These are phyloP conservation scores for Soucietia sequanensis DNA, from an alignment of 805 yeast genomes.

Conservation along the genomic window DNA sequence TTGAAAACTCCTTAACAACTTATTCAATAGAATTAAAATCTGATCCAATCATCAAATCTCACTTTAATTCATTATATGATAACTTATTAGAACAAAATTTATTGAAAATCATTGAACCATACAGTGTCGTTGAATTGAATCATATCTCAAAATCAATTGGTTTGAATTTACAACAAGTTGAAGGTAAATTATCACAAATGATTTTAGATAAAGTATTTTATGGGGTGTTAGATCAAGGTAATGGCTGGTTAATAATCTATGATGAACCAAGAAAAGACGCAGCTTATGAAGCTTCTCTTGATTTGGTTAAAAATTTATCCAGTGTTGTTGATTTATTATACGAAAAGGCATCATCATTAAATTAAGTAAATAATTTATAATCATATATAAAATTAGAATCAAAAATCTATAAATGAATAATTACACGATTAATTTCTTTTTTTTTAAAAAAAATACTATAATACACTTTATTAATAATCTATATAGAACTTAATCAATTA, in stretches of 20 bases:
- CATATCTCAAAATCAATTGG: constrained; percentile 89
- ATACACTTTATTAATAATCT: not conserved
- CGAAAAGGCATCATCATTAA: constrained; percentile 87
- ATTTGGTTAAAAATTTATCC: constrained; percentile 82
- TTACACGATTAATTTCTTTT: too few relatives aligned
- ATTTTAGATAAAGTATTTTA: constrained; percentile 91
- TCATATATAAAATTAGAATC: too few relatives aligned
- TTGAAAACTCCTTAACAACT: constrained; percentile 74
- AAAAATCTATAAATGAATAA: not conserved
- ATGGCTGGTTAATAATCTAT: constrained; percentile 93
- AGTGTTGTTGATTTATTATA: constrained; percentile 85
- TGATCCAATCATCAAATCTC: constrained; percentile 87
- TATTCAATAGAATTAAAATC: constrained; percentile 75
- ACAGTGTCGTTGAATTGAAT: constrained; percentile 89
- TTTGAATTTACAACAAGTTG: constrained; percentile 81
- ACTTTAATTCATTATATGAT: constrained; percentile 90
- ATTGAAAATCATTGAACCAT: constrained; percentile 93
- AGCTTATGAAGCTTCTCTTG: constrained; percentile 83
- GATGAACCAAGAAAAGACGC: constrained; percentile 88
- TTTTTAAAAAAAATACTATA: not conserved
- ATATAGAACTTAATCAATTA: not conserved
- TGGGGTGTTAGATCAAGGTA: constrained; percentile 97
- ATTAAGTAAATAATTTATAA: constrained; percentile 33
- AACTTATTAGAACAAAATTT: constrained; percentile 89
- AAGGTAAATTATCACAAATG: constrained; percentile 94